A percentile compares a stretch with the other conserved stretches of the same genome.
Evolutionary conservation across 768 basidiomycete species (phyloP).

Genomic region (Pulveroboletus sp.): DNA sequence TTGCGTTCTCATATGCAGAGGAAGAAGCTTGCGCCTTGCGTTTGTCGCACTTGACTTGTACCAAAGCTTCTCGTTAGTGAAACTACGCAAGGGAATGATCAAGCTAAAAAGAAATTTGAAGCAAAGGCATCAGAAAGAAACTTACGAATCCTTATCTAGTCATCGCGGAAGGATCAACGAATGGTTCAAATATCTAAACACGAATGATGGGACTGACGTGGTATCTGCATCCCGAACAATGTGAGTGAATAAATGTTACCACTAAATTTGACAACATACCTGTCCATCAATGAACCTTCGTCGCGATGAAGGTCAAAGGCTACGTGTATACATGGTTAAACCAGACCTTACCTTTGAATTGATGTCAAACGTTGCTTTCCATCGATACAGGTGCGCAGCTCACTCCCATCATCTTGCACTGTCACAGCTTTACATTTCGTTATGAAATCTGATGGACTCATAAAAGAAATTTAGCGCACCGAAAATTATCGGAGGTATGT

Average conservation of each 20-base stretch:
- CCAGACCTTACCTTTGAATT: conserved; percentile 44
- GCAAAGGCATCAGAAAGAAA: neutral
- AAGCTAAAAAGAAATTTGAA: neutral
- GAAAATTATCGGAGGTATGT: conserved; percentile 66
- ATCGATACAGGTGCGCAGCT: conserved; percentile 56
- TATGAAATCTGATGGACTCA: conserved; percentile 1
- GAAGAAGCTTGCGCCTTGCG: conserved; percentile 31
- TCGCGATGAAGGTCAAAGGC: neutral
- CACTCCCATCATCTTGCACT: conserved; percentile 37
- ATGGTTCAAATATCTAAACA: neutral
- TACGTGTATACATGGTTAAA: neutral
- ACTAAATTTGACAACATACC: conserved; percentile 36
- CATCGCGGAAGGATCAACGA: conserved; percentile 3
- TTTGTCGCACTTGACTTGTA: conserved; percentile 25
- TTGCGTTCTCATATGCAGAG: conserved; percentile 30
- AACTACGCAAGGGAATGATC: conserved; percentile 9
- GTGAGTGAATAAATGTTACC: neutral
- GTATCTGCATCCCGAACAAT: conserved; percentile 33
- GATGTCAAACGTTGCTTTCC: conserved; percentile 74
- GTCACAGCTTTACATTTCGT: conserved; percentile 35
- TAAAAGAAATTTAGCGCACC: conserved; percentile 34
- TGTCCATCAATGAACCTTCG: conserved; percentile 52
- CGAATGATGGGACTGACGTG: conserved; percentile 32
- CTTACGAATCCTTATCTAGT: conserved; percentile 41
- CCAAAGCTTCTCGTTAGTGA: conserved; percentile 38